phyloP scores from a whole-genome alignment of 768 basidiomycete genomes.

The Pleurotus giganteus region DNA sequence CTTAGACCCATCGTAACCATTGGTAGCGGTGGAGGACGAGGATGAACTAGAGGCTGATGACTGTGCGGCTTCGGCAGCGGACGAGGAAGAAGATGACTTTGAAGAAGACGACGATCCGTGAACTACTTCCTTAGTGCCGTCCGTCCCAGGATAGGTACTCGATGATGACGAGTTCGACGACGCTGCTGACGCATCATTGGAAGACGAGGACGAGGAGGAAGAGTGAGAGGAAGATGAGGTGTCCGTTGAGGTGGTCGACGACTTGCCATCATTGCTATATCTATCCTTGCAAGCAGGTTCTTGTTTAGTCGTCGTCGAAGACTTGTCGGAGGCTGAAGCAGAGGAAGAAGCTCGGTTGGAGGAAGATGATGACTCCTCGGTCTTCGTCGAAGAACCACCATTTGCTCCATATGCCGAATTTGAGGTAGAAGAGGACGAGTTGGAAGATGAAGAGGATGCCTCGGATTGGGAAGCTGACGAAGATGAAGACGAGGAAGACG shows the following conservation, averaged over 20 bases:
- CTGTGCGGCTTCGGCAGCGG: not conserved
- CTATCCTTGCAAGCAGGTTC: not conserved
- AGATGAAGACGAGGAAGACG: constrained; percentile 5
- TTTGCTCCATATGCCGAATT: not conserved
- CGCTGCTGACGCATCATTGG: not conserved
- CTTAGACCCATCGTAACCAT: not conserved
- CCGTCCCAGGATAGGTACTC: not conserved
- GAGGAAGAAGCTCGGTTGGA: not conserved
- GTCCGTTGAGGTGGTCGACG: not conserved
- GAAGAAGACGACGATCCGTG: constrained; percentile 1
- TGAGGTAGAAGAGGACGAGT: not conserved
- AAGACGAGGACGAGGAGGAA: no score
- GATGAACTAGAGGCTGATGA: not conserved
- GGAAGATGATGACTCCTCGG: constrained; percentile 4
- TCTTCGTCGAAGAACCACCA: not conserved
- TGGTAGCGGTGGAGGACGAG: not conserved
- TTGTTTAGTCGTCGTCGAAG: not conserved
- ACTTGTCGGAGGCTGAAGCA: not conserved
- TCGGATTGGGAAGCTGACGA: constrained; percentile 1
- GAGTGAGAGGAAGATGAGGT: not conserved
- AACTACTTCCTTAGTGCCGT: not conserved
- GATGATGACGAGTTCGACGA: not conserved
- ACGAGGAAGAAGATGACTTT: not conserved
- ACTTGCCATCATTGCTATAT: not conserved
- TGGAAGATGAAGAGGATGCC: not conserved